Evolutionary conservation across 495 filamentous ascomycete genomes (phyloP), one percentile per base, ranked within the genome.

Genomic region (Glonium stellatum): DNA sequence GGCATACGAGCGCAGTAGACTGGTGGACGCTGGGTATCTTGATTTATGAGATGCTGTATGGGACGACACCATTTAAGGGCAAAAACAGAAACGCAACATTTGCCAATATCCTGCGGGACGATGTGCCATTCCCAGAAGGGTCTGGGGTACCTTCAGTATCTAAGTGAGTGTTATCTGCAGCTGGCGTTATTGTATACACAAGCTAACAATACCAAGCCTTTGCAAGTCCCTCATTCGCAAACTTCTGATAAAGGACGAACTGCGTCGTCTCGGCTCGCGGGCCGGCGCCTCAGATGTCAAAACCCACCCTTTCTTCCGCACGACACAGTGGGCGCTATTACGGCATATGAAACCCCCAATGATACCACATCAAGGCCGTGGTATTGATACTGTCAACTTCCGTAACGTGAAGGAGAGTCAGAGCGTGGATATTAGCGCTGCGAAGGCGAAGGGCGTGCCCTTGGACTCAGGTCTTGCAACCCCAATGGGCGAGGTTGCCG

Each of bases 301-400:
- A 74, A 84, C 82, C 10, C 93, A 98, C 70, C 88, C 91, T 23
- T 98, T 98, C 80, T 98, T 98, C 82, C 84, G 90, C 37, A 84
- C 84, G 37, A 97, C 92, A 27, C 90, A 95, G 72, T 98, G 93
- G 93, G 93, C 93, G 9, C 80, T 98, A 15, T 88, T 98, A 58
- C 88, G 93, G 52, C 95, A 98, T 73, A 90, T 88, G 87, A 97
- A 96, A 72, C 93, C 93, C n/a, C 93, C 93, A 1, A 98, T 98
- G 80, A 86, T 97, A 54, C 93, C 93, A 2, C 85, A 92, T 72
- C 89, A 93, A 72, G 92, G 91, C 52, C 84, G 90, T 19, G 93
- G 88, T 41, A 87, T 91, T 59, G 93, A 98, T 69, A 95, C 93
- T 0, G 77, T 95, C 65, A 98, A 98, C 71, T 98, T 98, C 79